Evolutionary conservation across 352 stramenopile species (phyloP), one percentile per base, ranked within the genome.

Genomic region (Phytophthora palmivora): DNA sequence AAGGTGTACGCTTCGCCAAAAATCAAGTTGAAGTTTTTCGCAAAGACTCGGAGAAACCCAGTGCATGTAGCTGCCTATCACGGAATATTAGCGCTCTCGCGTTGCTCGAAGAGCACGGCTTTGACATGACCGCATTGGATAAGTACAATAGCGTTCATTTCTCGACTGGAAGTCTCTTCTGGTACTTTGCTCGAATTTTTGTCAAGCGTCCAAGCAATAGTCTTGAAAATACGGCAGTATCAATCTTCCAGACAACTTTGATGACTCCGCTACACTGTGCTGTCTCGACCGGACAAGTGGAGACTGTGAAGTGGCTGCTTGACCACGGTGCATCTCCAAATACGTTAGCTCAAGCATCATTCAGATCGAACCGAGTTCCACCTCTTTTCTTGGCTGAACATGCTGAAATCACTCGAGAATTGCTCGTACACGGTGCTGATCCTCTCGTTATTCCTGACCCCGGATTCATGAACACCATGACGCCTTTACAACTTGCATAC

Each of bases 381-480:
- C n/a, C 80, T 70, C 0, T 82, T 89, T 92, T 91, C 37, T 47
- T 91, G 0, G 80, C 79, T 5, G 84, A 92, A 44, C 76, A 88
- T 22, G 62, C 78, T 0, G 70, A 80, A 4, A 78, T 91, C 14
- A 76, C 88, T 22, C 58, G 65, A 15, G 74, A 82, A 26, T 47
- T 92, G 7, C 65, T 92, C 0, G 56, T 76, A 4, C 44, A 78
- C 18, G 82, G 81, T 33, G 83, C 83, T 3, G 73, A 92, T 37
- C 70, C 83, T 4, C 47, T 92, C 0, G 70, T 67, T n/a, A 79
- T 92, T 16, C 83, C 83, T 0, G 80, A 92, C 16, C 78, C 83
- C 21, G 83, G 83, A 16, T 76, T 75, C 63, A 87, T 88, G 76
- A 90, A 91, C 64, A 92, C 83, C 19, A 61, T 92, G 11, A 91